Evolutionary conservation across 2,329 filamentous ascomycete species (phyloP).

Genomic region (Macrophomina tecta): DNA sequence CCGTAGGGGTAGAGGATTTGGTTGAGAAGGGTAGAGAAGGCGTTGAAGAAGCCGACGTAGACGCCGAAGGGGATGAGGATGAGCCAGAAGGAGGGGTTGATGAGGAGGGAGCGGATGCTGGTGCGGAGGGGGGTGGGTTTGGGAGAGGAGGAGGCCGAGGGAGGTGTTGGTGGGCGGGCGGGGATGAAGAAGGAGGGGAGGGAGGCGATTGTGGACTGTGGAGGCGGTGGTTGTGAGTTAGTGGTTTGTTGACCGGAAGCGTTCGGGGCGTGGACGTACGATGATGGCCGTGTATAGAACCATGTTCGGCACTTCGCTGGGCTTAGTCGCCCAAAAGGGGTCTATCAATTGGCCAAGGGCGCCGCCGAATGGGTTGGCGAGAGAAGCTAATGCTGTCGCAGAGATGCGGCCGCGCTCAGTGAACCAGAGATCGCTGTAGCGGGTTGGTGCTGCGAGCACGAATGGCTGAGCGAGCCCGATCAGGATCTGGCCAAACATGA

Average conservation of each 20-base stretch:
- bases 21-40: slow-evolving; percentile 83
- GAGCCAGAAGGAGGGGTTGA: slow-evolving; percentile 77
- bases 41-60: slow-evolving; percentile 95
- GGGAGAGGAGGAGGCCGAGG: slow-evolving; percentile 69
- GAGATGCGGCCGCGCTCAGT: slow-evolving; percentile 81
- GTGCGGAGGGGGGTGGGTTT: slow-evolving; percentile 58
- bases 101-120: slow-evolving; percentile 55
- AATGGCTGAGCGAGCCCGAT: slow-evolving; percentile 92
- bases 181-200: slow-evolving; percentile 85
- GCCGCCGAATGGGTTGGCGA: slow-evolving; percentile 90
- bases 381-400: slow-evolving; percentile 81
- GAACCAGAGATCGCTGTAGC: slow-evolving; percentile 96
- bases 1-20: slow-evolving; percentile 88
- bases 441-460: slow-evolving; percentile 83
- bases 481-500: slow-evolving; percentile 91
- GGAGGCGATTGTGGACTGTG: slow-evolving; percentile 65
- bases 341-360: slow-evolving; percentile 83
- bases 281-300: slow-evolving; percentile 86
- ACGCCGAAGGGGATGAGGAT: slow-evolving; percentile 79
- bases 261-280: slow-evolving; percentile 54
- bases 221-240: too few relatives aligned
- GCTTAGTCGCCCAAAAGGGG: slow-evolving; percentile 72
- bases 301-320: slow-evolving; percentile 75
- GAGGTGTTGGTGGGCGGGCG: slow-evolving; percentile 69
- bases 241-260: slow-evolving; percentile 20